Conservation (phyloP, 208 protist genomes). For the Entamoeba dispar region DNA sequence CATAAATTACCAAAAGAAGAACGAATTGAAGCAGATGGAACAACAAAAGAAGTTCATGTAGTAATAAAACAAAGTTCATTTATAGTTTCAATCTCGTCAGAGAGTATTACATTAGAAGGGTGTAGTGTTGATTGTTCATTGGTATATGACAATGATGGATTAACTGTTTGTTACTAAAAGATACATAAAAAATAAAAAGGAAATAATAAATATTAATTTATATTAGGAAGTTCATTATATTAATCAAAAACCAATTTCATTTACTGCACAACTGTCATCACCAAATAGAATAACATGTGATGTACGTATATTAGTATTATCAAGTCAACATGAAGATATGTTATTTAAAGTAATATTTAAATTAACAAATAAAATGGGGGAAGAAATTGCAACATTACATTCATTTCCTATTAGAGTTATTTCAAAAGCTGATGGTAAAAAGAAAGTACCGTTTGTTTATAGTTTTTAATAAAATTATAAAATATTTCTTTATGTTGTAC, state of each 20-base stretch:
- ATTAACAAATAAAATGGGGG: not conserved
- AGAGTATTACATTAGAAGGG: not conserved
- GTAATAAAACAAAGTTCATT: not conserved
- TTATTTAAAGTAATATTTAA: not conserved
- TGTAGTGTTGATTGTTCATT: not conserved
- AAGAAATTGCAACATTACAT: not conserved
- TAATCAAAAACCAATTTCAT: not conserved
- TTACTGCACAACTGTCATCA: not conserved
- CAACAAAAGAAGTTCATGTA: not conserved
- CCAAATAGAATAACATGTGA: not conserved
- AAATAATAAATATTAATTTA: not conserved
- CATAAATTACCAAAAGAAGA: not conserved
- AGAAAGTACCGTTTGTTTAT: not conserved
- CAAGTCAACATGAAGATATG: not conserved
- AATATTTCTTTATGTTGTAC: too few relatives aligned
- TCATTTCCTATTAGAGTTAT: not conserved
- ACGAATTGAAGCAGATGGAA: not conserved
- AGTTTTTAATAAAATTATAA: not conserved
- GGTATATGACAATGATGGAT: not conserved
- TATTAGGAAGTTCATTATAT: not conserved
- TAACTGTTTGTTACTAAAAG: not conserved
- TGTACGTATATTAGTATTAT: not conserved
- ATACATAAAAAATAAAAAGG: too few relatives aligned
- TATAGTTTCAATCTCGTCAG: not conserved
- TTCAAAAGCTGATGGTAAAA: not conserved